Percentiles rank a stretch among this genome's conserved stretches.
Conservation (phyloP, 768 basidiomycete genomes). For the Amanita subjunquillea region DNA sequence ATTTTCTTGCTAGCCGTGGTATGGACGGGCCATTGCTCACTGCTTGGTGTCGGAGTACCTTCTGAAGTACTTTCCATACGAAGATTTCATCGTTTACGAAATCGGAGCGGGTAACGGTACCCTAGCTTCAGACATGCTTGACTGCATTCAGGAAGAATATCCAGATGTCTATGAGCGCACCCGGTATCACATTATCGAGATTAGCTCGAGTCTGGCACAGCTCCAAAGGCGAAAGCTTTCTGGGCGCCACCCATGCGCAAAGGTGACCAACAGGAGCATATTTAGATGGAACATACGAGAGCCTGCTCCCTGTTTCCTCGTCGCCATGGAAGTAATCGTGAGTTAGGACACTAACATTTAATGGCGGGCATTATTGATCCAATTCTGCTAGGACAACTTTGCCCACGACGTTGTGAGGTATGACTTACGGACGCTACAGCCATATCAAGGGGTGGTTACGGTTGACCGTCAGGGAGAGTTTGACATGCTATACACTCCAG, state of each 20-base stretch:
- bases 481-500: slow-evolving; percentile 68
- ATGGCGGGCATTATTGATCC: neutral
- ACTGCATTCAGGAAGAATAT: slow-evolving; percentile 64
- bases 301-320: slow-evolving; percentile 79
- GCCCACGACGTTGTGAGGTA: slow-evolving; percentile 94
- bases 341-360: slow-evolving; percentile 20
- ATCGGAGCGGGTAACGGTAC: slow-evolving; percentile 98
- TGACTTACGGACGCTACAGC: slow-evolving; percentile 66
- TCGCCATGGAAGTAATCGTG: slow-evolving; percentile 93
- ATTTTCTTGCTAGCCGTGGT: slow-evolving; percentile 64
- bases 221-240: slow-evolving; percentile 62
- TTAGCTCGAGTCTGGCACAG: slow-evolving; percentile 68
- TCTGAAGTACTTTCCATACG: slow-evolving; percentile 90
- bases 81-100: slow-evolving; percentile 94
- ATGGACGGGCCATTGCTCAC: slow-evolving; percentile 82
- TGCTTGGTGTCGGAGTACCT: slow-evolving; percentile 90
- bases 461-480: slow-evolving; percentile 79
- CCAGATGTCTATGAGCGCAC: slow-evolving; percentile 93
- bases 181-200: slow-evolving; percentile 91
- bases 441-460: slow-evolving; percentile 76
- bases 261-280: slow-evolving; percentile 65
- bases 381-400: slow-evolving; percentile 74
- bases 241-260: slow-evolving; percentile 54
- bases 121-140: slow-evolving; percentile 79
- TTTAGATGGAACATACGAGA: slow-evolving; percentile 77